These are phyloP conservation scores for Aspergillus sp. DNA, from an alignment of 2,329 filamentous ascomycete genomes.

Conservation along the genomic window DNA sequence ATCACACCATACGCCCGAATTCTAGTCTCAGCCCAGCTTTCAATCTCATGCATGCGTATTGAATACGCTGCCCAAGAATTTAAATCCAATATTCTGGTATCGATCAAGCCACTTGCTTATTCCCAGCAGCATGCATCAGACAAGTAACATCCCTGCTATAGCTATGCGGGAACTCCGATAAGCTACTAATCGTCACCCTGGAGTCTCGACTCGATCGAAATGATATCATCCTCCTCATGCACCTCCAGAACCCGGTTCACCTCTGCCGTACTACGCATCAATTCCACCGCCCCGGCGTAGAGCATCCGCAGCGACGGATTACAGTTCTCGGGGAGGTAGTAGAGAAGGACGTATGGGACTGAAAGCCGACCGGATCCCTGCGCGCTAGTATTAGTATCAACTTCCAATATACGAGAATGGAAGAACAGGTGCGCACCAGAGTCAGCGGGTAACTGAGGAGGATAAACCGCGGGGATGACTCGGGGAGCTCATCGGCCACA, in stretches of 20 bases:
- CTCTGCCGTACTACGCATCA: conserved; percentile 89
- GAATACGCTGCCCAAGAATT: no score
- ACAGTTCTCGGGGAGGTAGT: conserved; percentile 88
- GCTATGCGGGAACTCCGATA: no score
- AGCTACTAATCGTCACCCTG: conserved; percentile 18
- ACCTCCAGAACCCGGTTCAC: conserved; percentile 85
- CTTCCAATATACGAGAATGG: neutral
- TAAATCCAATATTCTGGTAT: no score
- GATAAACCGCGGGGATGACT: conserved; percentile 83
- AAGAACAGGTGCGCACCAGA: conserved; percentile 50
- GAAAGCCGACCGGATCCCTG: conserved; percentile 75
- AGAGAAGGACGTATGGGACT: conserved; percentile 89
- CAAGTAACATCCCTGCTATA: no score
- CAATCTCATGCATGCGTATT: no score
- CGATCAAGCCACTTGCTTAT: no score
- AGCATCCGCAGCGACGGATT: conserved; percentile 84
- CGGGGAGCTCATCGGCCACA: conserved; percentile 81
- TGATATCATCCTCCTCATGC: conserved; percentile 69
- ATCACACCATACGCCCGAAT: no score
- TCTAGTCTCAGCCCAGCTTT: no score
- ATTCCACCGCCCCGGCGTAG: conserved; percentile 91
- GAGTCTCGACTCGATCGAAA: conserved; percentile 68
- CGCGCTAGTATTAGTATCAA: neutral
- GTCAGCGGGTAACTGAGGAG: conserved; percentile 87
- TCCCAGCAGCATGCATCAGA: no score